These are phyloP conservation scores for Venturia pyrina DNA, from an alignment of 2,329 filamentous ascomycete genomes.

Conservation along the genomic window DNA sequence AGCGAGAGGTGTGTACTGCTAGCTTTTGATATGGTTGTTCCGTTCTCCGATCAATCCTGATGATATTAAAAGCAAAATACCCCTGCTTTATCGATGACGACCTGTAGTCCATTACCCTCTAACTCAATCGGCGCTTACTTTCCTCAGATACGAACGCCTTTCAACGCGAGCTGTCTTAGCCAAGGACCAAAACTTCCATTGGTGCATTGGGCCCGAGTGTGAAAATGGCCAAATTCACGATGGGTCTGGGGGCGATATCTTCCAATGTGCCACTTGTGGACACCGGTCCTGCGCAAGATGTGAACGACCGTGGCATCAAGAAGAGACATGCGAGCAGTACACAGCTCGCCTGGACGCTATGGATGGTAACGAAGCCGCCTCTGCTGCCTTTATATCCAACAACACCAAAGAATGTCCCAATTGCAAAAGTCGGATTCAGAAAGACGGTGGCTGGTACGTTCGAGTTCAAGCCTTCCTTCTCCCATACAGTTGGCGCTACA, in stretches of 20 bases:
- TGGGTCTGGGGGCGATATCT: not conserved
- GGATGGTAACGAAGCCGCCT: not conserved
- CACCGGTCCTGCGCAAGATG: constrained; percentile 1
- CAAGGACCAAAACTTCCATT: not conserved
- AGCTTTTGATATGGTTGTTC: not conserved
- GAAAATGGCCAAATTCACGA: constrained; percentile 6
- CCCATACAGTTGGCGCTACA: not conserved
- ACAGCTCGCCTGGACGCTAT: not conserved
- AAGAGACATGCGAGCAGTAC: constrained; percentile 8
- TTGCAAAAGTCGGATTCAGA: constrained; percentile 6
- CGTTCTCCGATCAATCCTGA: not conserved
- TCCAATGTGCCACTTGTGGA: not conserved
- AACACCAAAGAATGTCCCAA: constrained; percentile 4
- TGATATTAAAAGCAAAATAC: not conserved
- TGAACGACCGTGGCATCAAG: constrained; percentile 9
- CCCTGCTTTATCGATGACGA: too few relatives aligned
- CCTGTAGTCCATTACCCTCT: too few relatives aligned
- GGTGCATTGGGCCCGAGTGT: constrained; percentile 1
- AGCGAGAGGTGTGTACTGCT: not conserved
- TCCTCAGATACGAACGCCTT: constrained; percentile 2
- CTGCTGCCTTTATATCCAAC: not conserved
- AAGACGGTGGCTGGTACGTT: constrained; percentile 2
- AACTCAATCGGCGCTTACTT: not conserved
- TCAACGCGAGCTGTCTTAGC: not conserved
- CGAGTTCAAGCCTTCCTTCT: not conserved